Evolutionary conservation across 345 rosid species (phyloP), one percentile per base, ranked within the genome.

Genomic region (Populus davidiana): DNA sequence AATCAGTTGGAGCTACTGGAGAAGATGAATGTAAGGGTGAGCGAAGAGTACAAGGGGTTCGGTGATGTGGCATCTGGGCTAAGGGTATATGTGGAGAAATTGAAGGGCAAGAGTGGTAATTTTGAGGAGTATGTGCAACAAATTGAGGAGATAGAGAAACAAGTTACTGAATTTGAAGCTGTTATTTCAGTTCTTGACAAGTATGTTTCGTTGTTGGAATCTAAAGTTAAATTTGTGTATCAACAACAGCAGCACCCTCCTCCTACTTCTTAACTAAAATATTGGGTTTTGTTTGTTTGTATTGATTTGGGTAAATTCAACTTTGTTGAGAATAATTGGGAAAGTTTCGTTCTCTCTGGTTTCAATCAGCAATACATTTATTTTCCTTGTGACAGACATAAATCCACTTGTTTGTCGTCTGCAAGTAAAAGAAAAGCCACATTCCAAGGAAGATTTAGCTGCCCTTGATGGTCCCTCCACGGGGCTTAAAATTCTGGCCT

Each of bases 21-120:
- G 92, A 92, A 91, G 88, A 92, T 93, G 99, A 92, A 96, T 67
- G 49, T 70, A 72, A 92, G 87, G 80, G 92, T 96, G 52, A 83
- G 89, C 1, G 83, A 91, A 38, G 97, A 96, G 84, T 96, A 90
- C 81, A 74, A 83, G 8, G 93, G 88, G 36, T 83, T 92, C 10
- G 98, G 93, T 13, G 97, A 91, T 70, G 92, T 96, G 74, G 93
- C 94, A 18, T 82, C 94, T 0, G 96, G 97, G 72, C 75, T 92
- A 2, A 88, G 94, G 70, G 88, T 91, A 18, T 92, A 84, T 64
- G 92, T 91, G 65, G 93, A 92, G 88, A 95, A 92, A 82, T 82
- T 96, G 87, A 90, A 88, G 77, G 69, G 85, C 0, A 93, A 93
- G 69, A 89, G 87, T 17, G 89, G 90, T 5, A 80, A 84, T 74